Base-by-base conservation (phyloP, 768 basidiomycete genomes). In the Amanita fuliginea region DNA sequence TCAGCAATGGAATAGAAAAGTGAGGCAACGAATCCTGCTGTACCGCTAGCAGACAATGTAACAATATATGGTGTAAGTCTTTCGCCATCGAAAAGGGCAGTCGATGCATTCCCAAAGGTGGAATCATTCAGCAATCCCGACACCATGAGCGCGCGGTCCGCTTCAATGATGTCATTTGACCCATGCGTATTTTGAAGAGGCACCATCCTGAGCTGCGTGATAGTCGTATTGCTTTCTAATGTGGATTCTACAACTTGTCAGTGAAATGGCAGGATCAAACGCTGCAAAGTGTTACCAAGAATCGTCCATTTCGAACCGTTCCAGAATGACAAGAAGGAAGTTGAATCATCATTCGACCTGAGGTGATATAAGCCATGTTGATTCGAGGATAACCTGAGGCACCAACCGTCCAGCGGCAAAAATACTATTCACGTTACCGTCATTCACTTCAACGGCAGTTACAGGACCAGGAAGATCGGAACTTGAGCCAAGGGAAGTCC, bases 171-270 rank as follows among this genome's bases (percentile, higher is more conserved):
- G 24, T 77, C 74, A 54, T 83, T 87, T 28, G 74, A 70, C 13
- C 69, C 53, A 59, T 96, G 89, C n/a, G 77, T 78, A 54, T 81
- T 74, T 58, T 82, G 79, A 14, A 97, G 69, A 8, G 95, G 95
- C 16, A 98, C 94, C 79, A 99, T 90, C 1, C 78, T 71, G 35
- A 99, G 70, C 62, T 94, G 90, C 18, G 86, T 77, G 42, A 98
- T 73, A 41, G 78, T 76, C 13, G 85, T 82, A 26, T 70, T 67
- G 24, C 70, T 67, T 49, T 74, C 64, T 13, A 89, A 64, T 14
- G 68, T 65, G 4, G 78, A 77, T 42, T 72, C 87, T 86, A 46
- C 14, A 11, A 14, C n/a, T 33, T 21, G 43, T 51, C 41, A 52
- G 28, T 48, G 48, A 30, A 52, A 48, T 14, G 33, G 33, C 16